Conservation (phyloP, 2,329 filamentous ascomycete genomes). For the Microdochium trichocladiopsis region DNA sequence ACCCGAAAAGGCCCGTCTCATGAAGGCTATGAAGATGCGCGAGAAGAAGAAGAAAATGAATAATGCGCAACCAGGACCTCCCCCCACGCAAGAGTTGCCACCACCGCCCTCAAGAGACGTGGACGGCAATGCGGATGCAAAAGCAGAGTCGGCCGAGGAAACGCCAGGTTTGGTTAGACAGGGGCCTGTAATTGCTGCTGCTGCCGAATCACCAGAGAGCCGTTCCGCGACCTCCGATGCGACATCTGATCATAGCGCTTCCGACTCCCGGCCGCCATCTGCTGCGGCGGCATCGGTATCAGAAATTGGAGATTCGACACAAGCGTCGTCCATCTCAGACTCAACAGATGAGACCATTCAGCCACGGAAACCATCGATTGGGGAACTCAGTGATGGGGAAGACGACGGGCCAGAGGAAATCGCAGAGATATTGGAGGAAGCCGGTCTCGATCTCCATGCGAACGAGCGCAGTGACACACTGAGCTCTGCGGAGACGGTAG, state of each 20-base stretch:
- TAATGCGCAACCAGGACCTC: conserved; percentile 3
- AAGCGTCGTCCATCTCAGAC: conserved; percentile 57
- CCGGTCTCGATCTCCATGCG: not conserved
- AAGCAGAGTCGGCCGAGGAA: conserved; percentile 11
- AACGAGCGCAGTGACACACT: not conserved
- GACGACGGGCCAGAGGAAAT: not conserved
- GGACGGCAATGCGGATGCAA: conserved; percentile 11
- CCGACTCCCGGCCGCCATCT: conserved; percentile 52
- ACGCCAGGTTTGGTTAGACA: not conserved
- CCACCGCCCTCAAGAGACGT: conserved; percentile 11
- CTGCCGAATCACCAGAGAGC: not conserved
- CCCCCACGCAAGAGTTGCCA: not conserved
- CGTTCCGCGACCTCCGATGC: not conserved
- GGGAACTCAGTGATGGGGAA: conserved; percentile 11
- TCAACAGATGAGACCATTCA: conserved; percentile 53
- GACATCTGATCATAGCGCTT: conserved; percentile 11
- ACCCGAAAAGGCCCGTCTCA: conserved; percentile 82
- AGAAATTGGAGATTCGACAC: conserved; percentile 52
- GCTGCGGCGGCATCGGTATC: conserved; percentile 42
- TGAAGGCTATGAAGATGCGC: conserved; percentile 88
- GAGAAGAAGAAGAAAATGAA: conserved; percentile 63
- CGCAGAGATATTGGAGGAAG: not conserved
- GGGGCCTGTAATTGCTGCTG: not conserved
- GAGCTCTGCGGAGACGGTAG: too few relatives aligned
- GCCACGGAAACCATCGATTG: not conserved